Evolutionary conservation across 768 basidiomycete species (phyloP).

Genomic region (Boletus reticulatus): DNA sequence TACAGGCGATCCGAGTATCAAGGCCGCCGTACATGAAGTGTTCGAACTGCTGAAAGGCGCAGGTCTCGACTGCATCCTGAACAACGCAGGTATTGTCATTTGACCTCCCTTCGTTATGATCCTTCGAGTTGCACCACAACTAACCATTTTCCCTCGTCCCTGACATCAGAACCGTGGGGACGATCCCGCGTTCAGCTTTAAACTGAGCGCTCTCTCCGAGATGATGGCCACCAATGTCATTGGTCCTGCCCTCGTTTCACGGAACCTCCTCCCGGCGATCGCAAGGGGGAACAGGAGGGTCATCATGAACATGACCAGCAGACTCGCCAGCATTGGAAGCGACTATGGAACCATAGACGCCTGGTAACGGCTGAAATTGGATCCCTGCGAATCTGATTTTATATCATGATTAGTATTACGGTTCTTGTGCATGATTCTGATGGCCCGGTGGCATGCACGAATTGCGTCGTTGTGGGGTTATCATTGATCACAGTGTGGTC

Average conservation of each 20-base stretch:
- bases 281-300: slow-evolving; percentile 32
- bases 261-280: slow-evolving; percentile 33
- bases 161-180: slow-evolving; percentile 14
- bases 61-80: slow-evolving; percentile 5
- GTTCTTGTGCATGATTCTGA: too few relatives aligned
- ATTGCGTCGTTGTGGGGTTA: too few relatives aligned
- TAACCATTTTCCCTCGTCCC: too few relatives aligned
- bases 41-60: too few relatives aligned
- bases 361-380: neutral
- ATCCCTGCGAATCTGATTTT: too few relatives aligned
- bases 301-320: slow-evolving; percentile 35
- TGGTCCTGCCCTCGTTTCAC: slow-evolving; percentile 32
- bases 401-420: too few relatives aligned
- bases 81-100: slow-evolving; percentile 40
- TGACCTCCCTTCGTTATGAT: neutral
- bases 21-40: slow-evolving; percentile 11
- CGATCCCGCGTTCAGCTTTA: slow-evolving; percentile 29
- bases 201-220: slow-evolving; percentile 12
- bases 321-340: slow-evolving; percentile 31
- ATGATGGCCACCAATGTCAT: slow-evolving; percentile 30
- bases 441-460: too few relatives aligned
- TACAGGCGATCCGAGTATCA: slow-evolving; percentile 24
- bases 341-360: neutral
- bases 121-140: neutral
- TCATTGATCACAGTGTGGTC: too few relatives aligned